Evolutionary conservation across 495 filamentous ascomycete genomes (phyloP).

Genomic region (Aeminium ludgeri): DNA sequence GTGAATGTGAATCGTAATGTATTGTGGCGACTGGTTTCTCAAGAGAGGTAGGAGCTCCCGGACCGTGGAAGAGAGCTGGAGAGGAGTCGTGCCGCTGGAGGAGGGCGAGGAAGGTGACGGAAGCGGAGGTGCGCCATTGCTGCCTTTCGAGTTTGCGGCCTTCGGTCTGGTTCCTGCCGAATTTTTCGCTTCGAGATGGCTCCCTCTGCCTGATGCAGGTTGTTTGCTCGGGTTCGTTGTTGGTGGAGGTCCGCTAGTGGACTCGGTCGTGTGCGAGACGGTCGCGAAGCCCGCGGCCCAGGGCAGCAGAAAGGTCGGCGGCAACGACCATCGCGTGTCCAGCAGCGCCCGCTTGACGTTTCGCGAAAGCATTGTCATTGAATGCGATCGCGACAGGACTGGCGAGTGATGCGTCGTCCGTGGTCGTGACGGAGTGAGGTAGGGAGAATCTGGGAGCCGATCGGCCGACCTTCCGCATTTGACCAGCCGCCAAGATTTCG

Average conservation of each 20-base stretch:
- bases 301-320: constrained; percentile 26
- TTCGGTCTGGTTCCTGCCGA: constrained; percentile 3
- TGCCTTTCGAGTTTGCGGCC: not conserved
- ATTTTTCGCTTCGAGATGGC: constrained; percentile 9
- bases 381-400: too few species aligned
- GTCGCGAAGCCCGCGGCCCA: constrained; percentile 21
- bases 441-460: not conserved
- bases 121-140: constrained; percentile 15
- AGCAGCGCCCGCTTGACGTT: constrained; percentile 16
- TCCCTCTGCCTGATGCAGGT: too few species aligned
- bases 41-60: constrained; percentile 59
- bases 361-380: constrained; percentile 13
- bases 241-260: constrained; percentile 18
- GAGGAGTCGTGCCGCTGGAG: constrained; percentile 13
- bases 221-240: constrained; percentile 9
- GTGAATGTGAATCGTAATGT: constrained; percentile 76
- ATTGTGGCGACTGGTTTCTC: constrained; percentile 61
- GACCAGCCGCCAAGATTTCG: not conserved
- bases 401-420: too few species aligned
- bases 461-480: not conserved
- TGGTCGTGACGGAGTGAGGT: too few species aligned
- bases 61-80: constrained; percentile 37
- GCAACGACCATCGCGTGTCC: constrained; percentile 19
- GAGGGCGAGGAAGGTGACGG: constrained; percentile 17
- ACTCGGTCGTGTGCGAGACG: constrained; percentile 21